Percentiles rank a stretch among this genome's conserved stretches.
Conservation (phyloP, 208 protist genomes). For the Strigomonas galati region DNA sequence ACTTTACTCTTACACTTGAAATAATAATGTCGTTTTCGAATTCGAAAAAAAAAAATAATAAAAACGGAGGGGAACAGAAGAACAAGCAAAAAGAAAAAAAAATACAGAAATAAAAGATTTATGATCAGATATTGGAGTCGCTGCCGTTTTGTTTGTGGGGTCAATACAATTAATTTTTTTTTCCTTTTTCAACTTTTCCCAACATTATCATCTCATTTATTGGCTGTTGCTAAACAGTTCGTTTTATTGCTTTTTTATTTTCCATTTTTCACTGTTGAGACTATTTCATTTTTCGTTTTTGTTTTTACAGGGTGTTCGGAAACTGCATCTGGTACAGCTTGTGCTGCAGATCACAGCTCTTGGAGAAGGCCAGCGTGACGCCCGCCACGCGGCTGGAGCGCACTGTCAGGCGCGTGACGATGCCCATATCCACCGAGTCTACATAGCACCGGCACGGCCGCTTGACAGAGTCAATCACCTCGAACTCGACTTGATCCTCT, state of each 20-base stretch:
- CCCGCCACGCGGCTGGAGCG: conserved; percentile 81
- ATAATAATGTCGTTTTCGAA: neutral
- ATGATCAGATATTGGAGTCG: neutral
- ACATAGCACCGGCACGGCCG: conserved; percentile 86
- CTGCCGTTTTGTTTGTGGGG: neutral
- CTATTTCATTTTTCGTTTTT: neutral
- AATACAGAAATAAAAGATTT: conserved; percentile 1
- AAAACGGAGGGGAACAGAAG: neutral
- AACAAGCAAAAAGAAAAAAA: neutral
- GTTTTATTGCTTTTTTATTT: conserved; percentile 2
- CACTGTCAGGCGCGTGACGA: conserved; percentile 78
- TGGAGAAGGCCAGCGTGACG: conserved; percentile 78
- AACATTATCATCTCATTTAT: neutral
- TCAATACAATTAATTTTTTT: no score
- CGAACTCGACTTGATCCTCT: conserved; percentile 87
- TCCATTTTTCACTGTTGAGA: neutral
- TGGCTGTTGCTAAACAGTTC: neutral
- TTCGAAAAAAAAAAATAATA: neutral
- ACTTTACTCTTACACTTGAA: neutral
- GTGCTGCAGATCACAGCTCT: conserved; percentile 85
- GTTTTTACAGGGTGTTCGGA: conserved; percentile 49
- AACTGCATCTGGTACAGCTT: conserved; percentile 92
- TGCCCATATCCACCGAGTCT: conserved; percentile 82
- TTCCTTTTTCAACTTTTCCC: no score
- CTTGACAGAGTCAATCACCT: conserved; percentile 81